phyloP scores from a whole-genome alignment of 208 protist genomes.

The Paratrypanosoma confusum region DNA sequence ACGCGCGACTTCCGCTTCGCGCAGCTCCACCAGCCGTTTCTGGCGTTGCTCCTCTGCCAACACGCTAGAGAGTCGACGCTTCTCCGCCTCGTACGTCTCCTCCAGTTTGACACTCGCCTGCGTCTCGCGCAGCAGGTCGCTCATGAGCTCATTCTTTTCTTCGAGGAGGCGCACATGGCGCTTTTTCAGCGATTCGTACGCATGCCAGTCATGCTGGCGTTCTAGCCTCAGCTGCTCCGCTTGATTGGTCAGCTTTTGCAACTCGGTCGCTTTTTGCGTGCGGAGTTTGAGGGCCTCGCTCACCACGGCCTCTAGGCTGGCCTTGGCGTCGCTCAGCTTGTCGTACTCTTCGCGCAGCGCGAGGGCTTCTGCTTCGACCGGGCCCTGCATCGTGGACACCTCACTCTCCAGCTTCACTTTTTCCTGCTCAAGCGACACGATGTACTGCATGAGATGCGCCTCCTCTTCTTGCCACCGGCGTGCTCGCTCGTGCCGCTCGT shows the following conservation, averaged over 20 bases:
- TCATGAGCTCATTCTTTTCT: conserved; percentile 10
- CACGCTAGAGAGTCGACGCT: conserved; percentile 3
- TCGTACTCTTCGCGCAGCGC: conserved; percentile 13
- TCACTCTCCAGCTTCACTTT: conserved; percentile 21
- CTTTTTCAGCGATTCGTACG: conserved; percentile 7
- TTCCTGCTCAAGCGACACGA: conserved; percentile 19
- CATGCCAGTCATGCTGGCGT: conserved; percentile 10
- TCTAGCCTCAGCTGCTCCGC: conserved; percentile 1
- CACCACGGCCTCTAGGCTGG: not conserved
- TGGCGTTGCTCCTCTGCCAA: conserved; percentile 6
- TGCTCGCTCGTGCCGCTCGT: conserved; percentile 3
- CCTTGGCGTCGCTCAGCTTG: conserved; percentile 18
- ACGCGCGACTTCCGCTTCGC: not conserved
- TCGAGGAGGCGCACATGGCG: conserved; percentile 7
- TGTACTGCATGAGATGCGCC: conserved; percentile 9
- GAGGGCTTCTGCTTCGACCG: conserved; percentile 14
- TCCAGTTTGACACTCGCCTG: conserved; percentile 4
- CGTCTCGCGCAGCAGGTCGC: conserved; percentile 12
- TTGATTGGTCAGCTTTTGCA: conserved; percentile 1
- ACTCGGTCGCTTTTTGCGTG: conserved; percentile 2
- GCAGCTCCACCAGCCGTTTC: conserved; percentile 1
- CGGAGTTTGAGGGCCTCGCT: not conserved
- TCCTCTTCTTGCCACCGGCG: conserved; percentile 17
- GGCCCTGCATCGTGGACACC: conserved; percentile 17
- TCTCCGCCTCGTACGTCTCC: conserved; percentile 1